Conservation (phyloP, 2,329 filamentous ascomycete species). For the Curvularia verruculosa region DNA sequence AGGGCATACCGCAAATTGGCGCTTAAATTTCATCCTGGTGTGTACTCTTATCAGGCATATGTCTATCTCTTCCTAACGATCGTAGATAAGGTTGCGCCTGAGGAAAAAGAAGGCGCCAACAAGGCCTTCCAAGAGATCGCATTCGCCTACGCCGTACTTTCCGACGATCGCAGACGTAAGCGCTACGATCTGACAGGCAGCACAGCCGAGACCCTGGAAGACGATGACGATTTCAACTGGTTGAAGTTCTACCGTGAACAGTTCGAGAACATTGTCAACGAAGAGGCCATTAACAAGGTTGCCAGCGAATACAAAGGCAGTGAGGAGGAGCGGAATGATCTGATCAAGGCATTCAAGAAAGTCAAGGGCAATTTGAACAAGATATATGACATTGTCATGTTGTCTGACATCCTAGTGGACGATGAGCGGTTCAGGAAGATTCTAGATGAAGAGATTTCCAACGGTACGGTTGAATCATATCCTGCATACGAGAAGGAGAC, state of each 20-base stretch:
- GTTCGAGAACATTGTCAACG: constrained; percentile 76
- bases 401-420: constrained; percentile 82
- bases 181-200: constrained; percentile 91
- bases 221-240: constrained; percentile 86
- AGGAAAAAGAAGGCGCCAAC: constrained; percentile 74
- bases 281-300: constrained; percentile 76
- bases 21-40: constrained; percentile 78
- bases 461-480: constrained; percentile 69
- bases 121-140: constrained; percentile 86
- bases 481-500: constrained; percentile 73
- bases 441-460: constrained; percentile 79
- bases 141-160: constrained; percentile 92
- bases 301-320: constrained; percentile 80
- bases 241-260: constrained; percentile 85
- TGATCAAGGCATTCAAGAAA: constrained; percentile 77
- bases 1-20: constrained; percentile 90
- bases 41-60: constrained; percentile 15
- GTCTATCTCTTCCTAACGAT: constrained; percentile 16
- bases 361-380: constrained; percentile 75
- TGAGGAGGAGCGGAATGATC: constrained; percentile 79
- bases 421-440: constrained; percentile 83
- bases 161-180: constrained; percentile 76
- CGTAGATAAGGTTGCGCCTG: constrained; percentile 75
- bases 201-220: constrained; percentile 77
- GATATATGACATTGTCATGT: constrained; percentile 83